Percentiles rank a stretch among this genome's conserved stretches.
These are phyloP conservation scores for Cucumis cinereus DNA, from an alignment of 306 rosid species.

Conservation along the genomic window DNA sequence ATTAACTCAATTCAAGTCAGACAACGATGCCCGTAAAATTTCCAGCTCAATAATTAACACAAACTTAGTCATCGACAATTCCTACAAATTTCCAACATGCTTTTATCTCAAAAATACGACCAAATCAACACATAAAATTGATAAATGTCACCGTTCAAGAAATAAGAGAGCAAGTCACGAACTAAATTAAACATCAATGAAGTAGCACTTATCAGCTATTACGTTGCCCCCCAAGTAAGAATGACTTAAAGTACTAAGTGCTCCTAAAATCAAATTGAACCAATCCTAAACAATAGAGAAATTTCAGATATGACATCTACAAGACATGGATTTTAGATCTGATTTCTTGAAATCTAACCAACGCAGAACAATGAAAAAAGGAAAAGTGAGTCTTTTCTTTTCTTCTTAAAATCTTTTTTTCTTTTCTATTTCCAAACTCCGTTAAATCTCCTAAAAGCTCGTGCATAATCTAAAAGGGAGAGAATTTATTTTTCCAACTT, in stretches of 20 bases:
- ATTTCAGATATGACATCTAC: neutral
- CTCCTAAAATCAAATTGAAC: neutral
- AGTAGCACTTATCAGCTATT: neutral
- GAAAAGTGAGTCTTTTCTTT: too few species aligned
- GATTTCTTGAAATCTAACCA: too few species aligned
- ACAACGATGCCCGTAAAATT: neutral
- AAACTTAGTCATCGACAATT: neutral
- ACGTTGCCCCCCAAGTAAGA: neutral
- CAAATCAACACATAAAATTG: neutral
- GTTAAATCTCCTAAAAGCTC: neutral
- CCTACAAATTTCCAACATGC: neutral
- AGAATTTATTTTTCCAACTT: neutral
- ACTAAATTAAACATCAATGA: too few species aligned
- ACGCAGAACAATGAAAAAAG: too few species aligned
- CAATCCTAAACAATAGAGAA: neutral
- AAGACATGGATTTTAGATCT: neutral
- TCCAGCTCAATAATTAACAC: neutral
- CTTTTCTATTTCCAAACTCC: neutral
- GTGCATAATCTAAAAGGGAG: neutral
- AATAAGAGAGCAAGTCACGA: neutral
- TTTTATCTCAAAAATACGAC: neutral
- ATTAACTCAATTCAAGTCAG: neutral
- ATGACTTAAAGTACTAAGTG: neutral
- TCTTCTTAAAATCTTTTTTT: too few species aligned
- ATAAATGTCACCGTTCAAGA: neutral